Evolutionary conservation across 805 yeast genomes (phyloP).

Genomic region (Jamesozyma lodderae): DNA sequence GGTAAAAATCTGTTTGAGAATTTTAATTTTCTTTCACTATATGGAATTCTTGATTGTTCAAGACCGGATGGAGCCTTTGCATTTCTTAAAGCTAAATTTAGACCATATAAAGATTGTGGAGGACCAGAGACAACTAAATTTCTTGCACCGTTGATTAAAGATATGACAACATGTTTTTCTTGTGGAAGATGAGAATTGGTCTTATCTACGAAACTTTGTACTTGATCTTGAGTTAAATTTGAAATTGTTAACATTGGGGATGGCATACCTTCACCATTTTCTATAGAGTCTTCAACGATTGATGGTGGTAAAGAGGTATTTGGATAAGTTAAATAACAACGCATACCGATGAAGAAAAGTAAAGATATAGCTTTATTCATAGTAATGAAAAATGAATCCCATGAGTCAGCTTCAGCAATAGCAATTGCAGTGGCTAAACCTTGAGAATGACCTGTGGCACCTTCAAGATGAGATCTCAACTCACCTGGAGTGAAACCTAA

Average conservation of each 20-base stretch:
- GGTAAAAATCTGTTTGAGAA: conserved; percentile 92
- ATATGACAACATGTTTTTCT: conserved; percentile 83
- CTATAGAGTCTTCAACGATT: conserved; percentile 82
- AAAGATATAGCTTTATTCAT: conserved; percentile 73
- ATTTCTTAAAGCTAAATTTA: conserved; percentile 83
- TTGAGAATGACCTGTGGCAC: conserved; percentile 85
- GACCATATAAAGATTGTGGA: conserved; percentile 94
- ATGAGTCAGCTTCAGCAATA: conserved; percentile 68
- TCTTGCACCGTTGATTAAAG: conserved; percentile 91
- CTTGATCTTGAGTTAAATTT: conserved; percentile 74
- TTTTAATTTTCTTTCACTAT: conserved; percentile 86
- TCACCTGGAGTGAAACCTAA: conserved; percentile 87
- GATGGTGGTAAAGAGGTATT: conserved; percentile 91
- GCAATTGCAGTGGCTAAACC: conserved; percentile 92
- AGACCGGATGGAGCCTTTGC: conserved; percentile 91
- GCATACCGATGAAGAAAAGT: conserved; percentile 86
- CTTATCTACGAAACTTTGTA: conserved; percentile 65
- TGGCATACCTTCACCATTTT: conserved; percentile 92
- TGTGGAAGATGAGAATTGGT: conserved; percentile 91
- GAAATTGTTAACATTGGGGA: conserved; percentile 95
- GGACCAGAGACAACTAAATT: conserved; percentile 95
- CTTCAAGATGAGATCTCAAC: conserved; percentile 56
- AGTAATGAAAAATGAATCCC: conserved; percentile 72
- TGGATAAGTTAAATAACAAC: conserved; percentile 86
- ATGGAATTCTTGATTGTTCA: conserved; percentile 92